Evolutionary conservation across 108 stramenopile species (phyloP).

Genomic region (Pseudonitzschia pungens): DNA sequence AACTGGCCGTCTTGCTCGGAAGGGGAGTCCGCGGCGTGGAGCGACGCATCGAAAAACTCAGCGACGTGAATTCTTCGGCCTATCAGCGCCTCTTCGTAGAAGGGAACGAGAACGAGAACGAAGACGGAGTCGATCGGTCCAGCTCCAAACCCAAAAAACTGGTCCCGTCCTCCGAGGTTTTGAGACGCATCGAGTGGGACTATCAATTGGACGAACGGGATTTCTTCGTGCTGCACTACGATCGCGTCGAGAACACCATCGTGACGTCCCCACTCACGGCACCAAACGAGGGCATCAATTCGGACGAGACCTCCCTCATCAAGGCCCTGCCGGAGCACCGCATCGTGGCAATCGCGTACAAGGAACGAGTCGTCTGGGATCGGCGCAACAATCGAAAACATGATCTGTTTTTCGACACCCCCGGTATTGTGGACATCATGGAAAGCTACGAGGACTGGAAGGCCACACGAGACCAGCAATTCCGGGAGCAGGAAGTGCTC

Average conservation of each 20-base stretch:
- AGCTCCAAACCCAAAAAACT: conserved; percentile 32
- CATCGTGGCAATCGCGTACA: conserved; percentile 72
- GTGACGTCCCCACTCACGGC: conserved; percentile 73
- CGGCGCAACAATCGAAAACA: conserved; percentile 41
- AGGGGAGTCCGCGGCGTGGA: conserved; percentile 80
- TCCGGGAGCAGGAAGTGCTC: not conserved
- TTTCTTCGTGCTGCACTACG: conserved; percentile 74
- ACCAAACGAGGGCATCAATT: conserved; percentile 56
- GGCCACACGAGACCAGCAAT: conserved; percentile 37
- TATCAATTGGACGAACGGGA: conserved; percentile 30
- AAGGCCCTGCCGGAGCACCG: conserved; percentile 87
- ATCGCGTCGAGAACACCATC: conserved; percentile 52
- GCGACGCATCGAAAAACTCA: conserved; percentile 61
- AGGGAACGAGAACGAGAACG: not conserved
- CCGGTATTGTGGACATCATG: conserved; percentile 67
- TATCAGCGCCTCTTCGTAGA: conserved; percentile 72
- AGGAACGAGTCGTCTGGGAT: conserved; percentile 83
- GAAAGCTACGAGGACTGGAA: conserved; percentile 82
- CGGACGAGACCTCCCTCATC: conserved; percentile 56
- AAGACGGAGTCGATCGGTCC: conserved; percentile 12
- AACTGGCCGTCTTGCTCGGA: conserved; percentile 72
- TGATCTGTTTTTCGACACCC: conserved; percentile 66
- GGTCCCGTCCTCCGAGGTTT: conserved; percentile 70
- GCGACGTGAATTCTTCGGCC: conserved; percentile 62
- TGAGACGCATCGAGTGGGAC: conserved; percentile 83